Evolutionary conservation across 2,329 filamentous ascomycete species (phyloP).

Genomic region (Colletotrichum tofieldiae): DNA sequence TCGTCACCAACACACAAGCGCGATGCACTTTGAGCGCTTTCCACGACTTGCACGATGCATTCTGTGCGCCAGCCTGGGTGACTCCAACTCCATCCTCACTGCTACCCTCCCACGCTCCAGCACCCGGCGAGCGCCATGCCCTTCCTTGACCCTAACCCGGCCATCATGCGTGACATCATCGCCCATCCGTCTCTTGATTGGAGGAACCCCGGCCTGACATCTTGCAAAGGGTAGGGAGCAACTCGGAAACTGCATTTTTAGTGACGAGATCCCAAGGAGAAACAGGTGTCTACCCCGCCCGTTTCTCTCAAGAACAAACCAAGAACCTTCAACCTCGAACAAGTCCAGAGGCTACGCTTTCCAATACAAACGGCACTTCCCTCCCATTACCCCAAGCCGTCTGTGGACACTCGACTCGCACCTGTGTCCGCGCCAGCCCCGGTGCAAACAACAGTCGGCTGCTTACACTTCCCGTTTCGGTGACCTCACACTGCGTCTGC

Average conservation of each 20-base stretch:
- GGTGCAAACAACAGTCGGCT: neutral
- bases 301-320: slow-evolving; percentile 17
- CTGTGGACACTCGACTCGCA: neutral
- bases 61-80: neutral
- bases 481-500: slow-evolving; percentile 10
- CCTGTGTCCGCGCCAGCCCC: neutral
- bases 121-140: neutral
- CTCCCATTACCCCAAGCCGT: neutral
- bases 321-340: slow-evolving; percentile 1
- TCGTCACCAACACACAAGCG: neutral
- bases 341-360: neutral
- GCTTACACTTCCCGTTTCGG: neutral
- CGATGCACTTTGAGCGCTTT: neutral
- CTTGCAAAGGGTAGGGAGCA: neutral
- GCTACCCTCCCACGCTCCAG: neutral
- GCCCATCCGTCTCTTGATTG: slow-evolving; percentile 4
- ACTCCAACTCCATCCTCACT: neutral
- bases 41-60: neutral
- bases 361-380: neutral
- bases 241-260: neutral
- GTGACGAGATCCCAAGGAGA: neutral
- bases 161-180: slow-evolving; percentile 28
- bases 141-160: neutral
- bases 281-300: slow-evolving; percentile 26
- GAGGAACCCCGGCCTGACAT: neutral